phyloP scores from a whole-genome alignment of 805 yeast species.

The Pichia cabralensis region DNA sequence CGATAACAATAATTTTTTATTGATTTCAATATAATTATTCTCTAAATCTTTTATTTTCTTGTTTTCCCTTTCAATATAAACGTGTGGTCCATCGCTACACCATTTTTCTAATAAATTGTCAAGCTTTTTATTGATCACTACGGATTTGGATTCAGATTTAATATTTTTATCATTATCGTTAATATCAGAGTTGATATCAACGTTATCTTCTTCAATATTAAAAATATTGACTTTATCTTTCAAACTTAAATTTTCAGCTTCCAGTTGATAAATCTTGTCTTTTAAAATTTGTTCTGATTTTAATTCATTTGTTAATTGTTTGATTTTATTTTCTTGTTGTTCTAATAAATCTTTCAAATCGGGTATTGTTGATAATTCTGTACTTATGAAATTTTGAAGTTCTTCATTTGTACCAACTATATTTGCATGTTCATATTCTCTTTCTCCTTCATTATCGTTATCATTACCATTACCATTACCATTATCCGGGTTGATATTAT shows the following conservation, averaged over 20 bases:
- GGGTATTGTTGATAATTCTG: slow-evolving; percentile 4
- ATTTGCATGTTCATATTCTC: neutral
- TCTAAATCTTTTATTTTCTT: neutral
- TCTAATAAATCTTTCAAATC: slow-evolving; percentile 46
- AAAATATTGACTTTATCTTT: slow-evolving; percentile 27
- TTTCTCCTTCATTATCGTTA: too few relatives aligned
- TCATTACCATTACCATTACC: neutral
- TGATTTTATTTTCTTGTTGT: slow-evolving; percentile 39
- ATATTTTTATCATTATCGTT: neutral
- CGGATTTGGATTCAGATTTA: too few relatives aligned
- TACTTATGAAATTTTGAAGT: slow-evolving; percentile 8
- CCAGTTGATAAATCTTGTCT: slow-evolving; percentile 38
- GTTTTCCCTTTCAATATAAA: neutral
- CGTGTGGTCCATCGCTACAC: slow-evolving; percentile 2
- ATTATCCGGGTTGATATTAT: neutral
- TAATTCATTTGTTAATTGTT: slow-evolving; percentile 30
- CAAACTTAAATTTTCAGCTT: slow-evolving; percentile 34
- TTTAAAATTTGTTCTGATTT: slow-evolving; percentile 34
- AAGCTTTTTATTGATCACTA: slow-evolving; percentile 1
- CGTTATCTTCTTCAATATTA: neutral
- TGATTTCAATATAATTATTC: slow-evolving; percentile 19
- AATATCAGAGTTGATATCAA: neutral
- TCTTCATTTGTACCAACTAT: slow-evolving; percentile 4
- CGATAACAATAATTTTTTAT: slow-evolving; percentile 12
- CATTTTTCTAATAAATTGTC: slow-evolving; percentile 12